Percentiles rank a stretch among this genome's conserved stretches.
These are phyloP conservation scores for Alternaria metachromatica DNA, from an alignment of 2,329 filamentous ascomycete species.

Conservation along the genomic window DNA sequence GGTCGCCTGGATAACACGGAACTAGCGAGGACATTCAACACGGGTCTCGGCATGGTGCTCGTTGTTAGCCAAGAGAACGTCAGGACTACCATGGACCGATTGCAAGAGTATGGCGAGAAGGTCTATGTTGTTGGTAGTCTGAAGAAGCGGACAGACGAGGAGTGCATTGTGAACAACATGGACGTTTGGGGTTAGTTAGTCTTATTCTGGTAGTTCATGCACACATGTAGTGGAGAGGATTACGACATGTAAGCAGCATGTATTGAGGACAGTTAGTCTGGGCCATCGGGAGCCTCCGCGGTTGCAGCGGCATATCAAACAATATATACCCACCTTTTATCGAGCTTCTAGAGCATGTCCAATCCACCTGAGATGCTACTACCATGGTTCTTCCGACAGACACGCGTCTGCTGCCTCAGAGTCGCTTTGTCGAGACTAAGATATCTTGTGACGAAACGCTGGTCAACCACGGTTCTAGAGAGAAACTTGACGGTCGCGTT, in stretches of 20 bases:
- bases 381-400: not conserved
- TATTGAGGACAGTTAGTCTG: slow-evolving; percentile 1
- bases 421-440: not conserved
- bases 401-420: slow-evolving; percentile 2
- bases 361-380: not conserved
- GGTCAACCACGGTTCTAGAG: not conserved
- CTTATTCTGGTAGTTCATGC: not conserved
- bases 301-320: slow-evolving; percentile 12
- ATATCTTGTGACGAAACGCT: not conserved
- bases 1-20: slow-evolving; percentile 76
- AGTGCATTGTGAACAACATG: slow-evolving; percentile 68
- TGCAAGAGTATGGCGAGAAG: slow-evolving; percentile 74
- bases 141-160: slow-evolving; percentile 60
- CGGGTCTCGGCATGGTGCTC: slow-evolving; percentile 90
- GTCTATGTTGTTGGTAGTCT: slow-evolving; percentile 80
- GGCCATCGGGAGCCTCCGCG: slow-evolving; percentile 4
- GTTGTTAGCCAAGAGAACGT: slow-evolving; percentile 74
- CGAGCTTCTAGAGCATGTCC: slow-evolving; percentile 1
- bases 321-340: slow-evolving; percentile 17
- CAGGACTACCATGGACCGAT: slow-evolving; percentile 63
- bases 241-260: not conserved
- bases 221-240: not conserved
- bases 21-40: slow-evolving; percentile 94
- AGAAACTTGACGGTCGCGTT: slow-evolving; percentile 3
- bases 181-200: slow-evolving; percentile 52